Evolutionary conservation across 768 basidiomycete genomes (phyloP), one percentile per base, ranked within the genome.

Genomic region (Amanita rubescens): DNA sequence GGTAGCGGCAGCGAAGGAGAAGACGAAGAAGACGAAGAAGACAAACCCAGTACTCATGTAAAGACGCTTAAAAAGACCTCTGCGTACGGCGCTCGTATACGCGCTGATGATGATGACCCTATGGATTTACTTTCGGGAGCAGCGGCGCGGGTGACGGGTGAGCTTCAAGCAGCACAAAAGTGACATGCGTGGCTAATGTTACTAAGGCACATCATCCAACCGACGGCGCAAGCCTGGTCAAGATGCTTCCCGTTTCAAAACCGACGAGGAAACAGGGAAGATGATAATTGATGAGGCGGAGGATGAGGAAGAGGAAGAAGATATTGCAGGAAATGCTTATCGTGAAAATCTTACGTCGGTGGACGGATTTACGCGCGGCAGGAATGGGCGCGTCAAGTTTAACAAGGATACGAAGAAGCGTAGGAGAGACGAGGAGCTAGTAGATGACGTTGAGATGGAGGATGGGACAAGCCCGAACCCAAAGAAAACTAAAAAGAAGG

Each of bases 371-470:
- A 87, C 80, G 2, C 82, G 94, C 25, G 90, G 91, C 20, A 74
- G 83, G 1, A 83, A 81, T 57, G 96, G 96, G 5, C 82, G 81
- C 51, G 70, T 98, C 65, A 94, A 92, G 68, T 97, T 98, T 71
- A 91, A 96, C 74, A 97, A 96, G 67, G 87, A 95, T 63, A 97
- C 93, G 34, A 98, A 94, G 69, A 94, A 95, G 68, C 83, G 93
- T 54, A 71, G 93, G 55, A 78, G 87, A 47, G 84, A 83, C 54
- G 77, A 76, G 55, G 43, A 53, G 11, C 34, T 25, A 37, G 81
- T 81, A 15, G 81, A 76, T 48, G 85, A 88, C 56, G 73, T 90
- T 49, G 87, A 91, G 57, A 86, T 92, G 80, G 89, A 73, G 22
- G 90, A 92, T 0, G 81, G 87, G 54, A 73, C 74, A 41, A 61